Evolutionary conservation across 108 stramenopile genomes (phyloP).

Genomic region (Discostella pseudostelligera): DNA sequence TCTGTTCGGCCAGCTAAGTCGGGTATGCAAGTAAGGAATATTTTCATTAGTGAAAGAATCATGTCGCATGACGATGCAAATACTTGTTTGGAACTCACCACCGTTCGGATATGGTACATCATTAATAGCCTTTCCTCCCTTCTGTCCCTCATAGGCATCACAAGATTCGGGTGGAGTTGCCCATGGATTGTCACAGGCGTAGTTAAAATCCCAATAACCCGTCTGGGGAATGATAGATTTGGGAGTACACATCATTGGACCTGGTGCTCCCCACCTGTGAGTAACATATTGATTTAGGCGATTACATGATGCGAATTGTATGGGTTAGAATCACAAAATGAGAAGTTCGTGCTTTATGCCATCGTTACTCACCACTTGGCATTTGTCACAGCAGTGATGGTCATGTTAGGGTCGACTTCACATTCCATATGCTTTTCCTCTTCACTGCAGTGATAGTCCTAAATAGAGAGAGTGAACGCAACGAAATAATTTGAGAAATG

Average conservation of each 20-base stretch:
- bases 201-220: conserved; percentile 46
- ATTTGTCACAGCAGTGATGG: conserved; percentile 50
- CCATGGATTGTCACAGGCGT: conserved; percentile 46
- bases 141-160: conserved; percentile 46
- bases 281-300: too few species aligned
- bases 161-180: conserved; percentile 43
- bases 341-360: too few species aligned
- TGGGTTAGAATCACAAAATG: too few species aligned
- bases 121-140: conserved; percentile 46
- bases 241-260: conserved; percentile 44
- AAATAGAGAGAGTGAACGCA: conserved; percentile 1
- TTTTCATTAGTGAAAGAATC: too few species aligned
- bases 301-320: conserved; percentile 4
- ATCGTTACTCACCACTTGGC: conserved; percentile 43
- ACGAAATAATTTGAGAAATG: conserved; percentile 1
- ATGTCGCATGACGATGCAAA: not conserved
- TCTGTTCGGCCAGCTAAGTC: conserved; percentile 51
- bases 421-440: conserved; percentile 55
- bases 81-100: not conserved
- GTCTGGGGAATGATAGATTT: conserved; percentile 32
- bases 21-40: too few species aligned
- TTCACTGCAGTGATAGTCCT: conserved; percentile 49
- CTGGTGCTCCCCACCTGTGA: conserved; percentile 35
- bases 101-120: conserved; percentile 34
- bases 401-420: conserved; percentile 45